Evolutionary conservation across 2,329 filamentous ascomycete genomes (phyloP).

Genomic region (Monosporascus sp.): DNA sequence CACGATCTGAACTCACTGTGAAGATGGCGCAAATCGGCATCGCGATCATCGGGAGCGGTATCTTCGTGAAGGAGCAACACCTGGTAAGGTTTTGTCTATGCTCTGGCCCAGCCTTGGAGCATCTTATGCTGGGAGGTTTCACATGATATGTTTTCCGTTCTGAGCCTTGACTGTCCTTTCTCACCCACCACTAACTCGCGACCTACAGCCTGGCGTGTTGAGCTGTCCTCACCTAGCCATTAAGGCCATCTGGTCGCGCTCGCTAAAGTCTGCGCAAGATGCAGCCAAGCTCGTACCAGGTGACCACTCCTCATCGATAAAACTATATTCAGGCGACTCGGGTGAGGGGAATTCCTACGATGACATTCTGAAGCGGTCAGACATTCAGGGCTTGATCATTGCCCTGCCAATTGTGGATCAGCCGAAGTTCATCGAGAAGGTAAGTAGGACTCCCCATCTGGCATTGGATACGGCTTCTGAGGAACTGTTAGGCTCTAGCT

Average conservation of each 20-base stretch:
- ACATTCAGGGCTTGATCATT: slow-evolving; percentile 39
- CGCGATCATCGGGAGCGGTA: slow-evolving; percentile 53
- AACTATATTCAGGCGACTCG: slow-evolving; percentile 25
- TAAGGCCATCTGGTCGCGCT: slow-evolving; percentile 54
- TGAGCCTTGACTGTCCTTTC: not conserved
- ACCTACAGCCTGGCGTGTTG: slow-evolving; percentile 42
- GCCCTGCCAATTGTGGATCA: slow-evolving; percentile 57
- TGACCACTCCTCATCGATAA: slow-evolving; percentile 14
- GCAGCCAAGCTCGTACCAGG: slow-evolving; percentile 29
- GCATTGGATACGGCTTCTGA: not conserved
- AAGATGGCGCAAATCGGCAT: slow-evolving; percentile 39
- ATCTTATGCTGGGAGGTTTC: not conserved
- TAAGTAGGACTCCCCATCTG: not conserved
- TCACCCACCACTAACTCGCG: slow-evolving; percentile 11
- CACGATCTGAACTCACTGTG: not conserved
- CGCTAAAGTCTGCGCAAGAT: slow-evolving; percentile 40
- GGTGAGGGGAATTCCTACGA: slow-evolving; percentile 33
- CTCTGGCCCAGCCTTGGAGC: not conserved
- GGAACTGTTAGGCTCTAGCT: slow-evolving; percentile 36
- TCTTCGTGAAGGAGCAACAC: slow-evolving; percentile 52
- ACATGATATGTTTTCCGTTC: not conserved
- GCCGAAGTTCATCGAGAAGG: slow-evolving; percentile 50
- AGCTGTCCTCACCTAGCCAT: slow-evolving; percentile 39
- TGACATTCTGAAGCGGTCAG: slow-evolving; percentile 39
- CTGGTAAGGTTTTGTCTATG: slow-evolving; percentile 31